These are phyloP conservation scores for Inga laurina DNA, from an alignment of 306 rosid species.

Conservation along the genomic window DNA sequence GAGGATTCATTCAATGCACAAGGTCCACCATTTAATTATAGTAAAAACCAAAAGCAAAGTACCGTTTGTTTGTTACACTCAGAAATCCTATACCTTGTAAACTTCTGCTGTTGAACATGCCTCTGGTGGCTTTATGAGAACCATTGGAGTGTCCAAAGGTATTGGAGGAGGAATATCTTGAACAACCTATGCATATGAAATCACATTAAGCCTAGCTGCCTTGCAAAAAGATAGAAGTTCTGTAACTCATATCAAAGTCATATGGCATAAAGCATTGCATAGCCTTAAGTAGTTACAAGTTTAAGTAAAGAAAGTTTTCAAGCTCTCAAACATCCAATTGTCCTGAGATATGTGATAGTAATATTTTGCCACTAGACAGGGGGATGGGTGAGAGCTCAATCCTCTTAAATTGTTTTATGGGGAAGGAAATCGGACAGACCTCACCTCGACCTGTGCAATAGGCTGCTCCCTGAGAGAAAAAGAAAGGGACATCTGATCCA, in stretches of 20 bases:
- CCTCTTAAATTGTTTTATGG: constrained; percentile 2
- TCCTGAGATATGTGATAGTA: not conserved
- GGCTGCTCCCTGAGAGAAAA: constrained; percentile 95
- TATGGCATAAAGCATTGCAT: constrained; percentile 8
- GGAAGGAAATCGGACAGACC: constrained; percentile 56
- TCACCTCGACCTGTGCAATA: constrained; percentile 97
- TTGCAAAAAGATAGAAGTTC: not conserved
- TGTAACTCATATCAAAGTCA: not conserved
- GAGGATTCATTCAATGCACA: not conserved
- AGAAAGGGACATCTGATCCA: constrained; percentile 97
- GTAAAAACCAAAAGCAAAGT: constrained; percentile 13
- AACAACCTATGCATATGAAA: constrained; percentile 61
- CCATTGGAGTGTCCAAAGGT: constrained; percentile 80
- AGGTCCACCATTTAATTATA: not conserved
- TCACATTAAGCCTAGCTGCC: constrained; percentile 21
- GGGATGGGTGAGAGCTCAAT: not conserved
- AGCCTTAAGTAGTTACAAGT: not conserved
- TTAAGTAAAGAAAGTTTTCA: not conserved
- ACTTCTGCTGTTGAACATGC: constrained; percentile 97
- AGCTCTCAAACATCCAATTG: not conserved
- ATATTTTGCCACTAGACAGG: not conserved
- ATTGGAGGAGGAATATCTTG: constrained; percentile 70
- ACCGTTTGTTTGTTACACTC: not conserved
- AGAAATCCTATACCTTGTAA: constrained; percentile 71
- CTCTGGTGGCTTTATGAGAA: constrained; percentile 88